Evolutionary conservation across 805 yeast genomes (phyloP), one percentile per base, ranked within the genome.

Genomic region (Debaryomyces tyrocola): DNA sequence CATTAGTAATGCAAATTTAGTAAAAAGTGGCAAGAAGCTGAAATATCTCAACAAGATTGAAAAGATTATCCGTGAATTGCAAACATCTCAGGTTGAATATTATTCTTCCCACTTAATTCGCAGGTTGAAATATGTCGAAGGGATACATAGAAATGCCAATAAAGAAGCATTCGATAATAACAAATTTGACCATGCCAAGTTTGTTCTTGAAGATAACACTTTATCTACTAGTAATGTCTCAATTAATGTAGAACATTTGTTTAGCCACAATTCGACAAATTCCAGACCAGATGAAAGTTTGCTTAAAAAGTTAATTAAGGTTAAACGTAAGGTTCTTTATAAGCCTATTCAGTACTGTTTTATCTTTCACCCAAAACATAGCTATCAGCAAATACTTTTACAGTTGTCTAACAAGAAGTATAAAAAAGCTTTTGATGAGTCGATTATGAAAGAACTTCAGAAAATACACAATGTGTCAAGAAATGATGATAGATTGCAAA

Each of bases 321-420:
- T 47, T 11, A 50, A 47, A 43, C 45, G 63, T 20, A 49, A 50
- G 24, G 43, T 50, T 3, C 48, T 58, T 12, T 60, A 55, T 41
- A 61, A 60, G 39, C 61, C 62, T 14, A 52, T 59, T 10, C 68
- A 63, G 40, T 58, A 45, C 42, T 58, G 62, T 11, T 62, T 64
- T 37, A 37, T 60, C 3, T 48, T 52, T 8, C 50, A 48, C 6
- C 35, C 52, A 12, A 53, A 54, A 18, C 56, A 57, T 17, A 51
- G 52, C 0, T 57, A 54, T 34, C 45, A 55, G 27, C 45, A 45
- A 12, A 40, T 54, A 27, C 33, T 56, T 5, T 35, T 50, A 20
- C 21, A 33, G n/a, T 24, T 36, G 8, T 17, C 18, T 12, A 43
- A 40, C 15, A 50, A 50, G 31, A 40, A 33, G 5, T 17, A 37